Evolutionary conservation across 805 yeast genomes (phyloP).

Genomic region (Wickerhamomyces subpelliculosus): DNA sequence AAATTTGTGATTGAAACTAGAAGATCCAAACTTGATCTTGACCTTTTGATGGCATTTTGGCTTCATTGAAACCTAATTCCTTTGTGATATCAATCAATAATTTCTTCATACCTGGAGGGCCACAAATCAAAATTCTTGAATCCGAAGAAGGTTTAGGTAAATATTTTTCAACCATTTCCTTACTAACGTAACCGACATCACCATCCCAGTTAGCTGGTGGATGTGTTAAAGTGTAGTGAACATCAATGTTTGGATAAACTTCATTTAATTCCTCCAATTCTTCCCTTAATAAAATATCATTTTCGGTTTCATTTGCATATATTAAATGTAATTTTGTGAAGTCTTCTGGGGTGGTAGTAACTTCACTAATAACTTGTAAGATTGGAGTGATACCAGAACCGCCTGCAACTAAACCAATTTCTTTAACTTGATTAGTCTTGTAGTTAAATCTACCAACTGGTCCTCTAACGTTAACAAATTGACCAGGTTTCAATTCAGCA

Average conservation of each 20-base stretch:
- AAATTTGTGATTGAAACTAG: too few species aligned
- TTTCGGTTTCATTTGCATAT: conserved; percentile 69
- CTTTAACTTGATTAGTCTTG: conserved; percentile 49
- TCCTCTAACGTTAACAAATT: conserved; percentile 65
- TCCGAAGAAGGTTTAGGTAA: conserved; percentile 43
- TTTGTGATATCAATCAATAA: conserved; percentile 41
- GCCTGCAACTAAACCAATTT: conserved; percentile 69
- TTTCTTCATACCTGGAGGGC: conserved; percentile 66
- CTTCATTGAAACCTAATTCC: conserved; percentile 53
- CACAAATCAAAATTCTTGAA: conserved; percentile 64
- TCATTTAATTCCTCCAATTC: conserved; percentile 66
- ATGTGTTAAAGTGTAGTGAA: conserved; percentile 49
- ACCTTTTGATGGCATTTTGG: conserved; percentile 38
- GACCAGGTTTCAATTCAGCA: conserved; percentile 59
- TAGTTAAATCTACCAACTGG: conserved; percentile 72
- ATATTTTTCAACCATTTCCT: conserved; percentile 45
- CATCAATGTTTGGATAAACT: conserved; percentile 55
- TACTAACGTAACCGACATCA: conserved; percentile 50
- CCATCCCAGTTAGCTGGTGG: conserved; percentile 53
- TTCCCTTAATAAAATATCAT: conserved; percentile 64
- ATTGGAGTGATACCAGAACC: conserved; percentile 91
- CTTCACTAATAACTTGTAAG: conserved; percentile 66
- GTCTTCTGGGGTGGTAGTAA: conserved; percentile 66
- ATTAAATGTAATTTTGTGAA: conserved; percentile 52
- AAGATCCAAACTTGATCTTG: conserved; percentile 55